These are phyloP conservation scores for Alternaria tenuissima DNA, from an alignment of 2,329 filamentous ascomycete genomes.

Conservation along the genomic window DNA sequence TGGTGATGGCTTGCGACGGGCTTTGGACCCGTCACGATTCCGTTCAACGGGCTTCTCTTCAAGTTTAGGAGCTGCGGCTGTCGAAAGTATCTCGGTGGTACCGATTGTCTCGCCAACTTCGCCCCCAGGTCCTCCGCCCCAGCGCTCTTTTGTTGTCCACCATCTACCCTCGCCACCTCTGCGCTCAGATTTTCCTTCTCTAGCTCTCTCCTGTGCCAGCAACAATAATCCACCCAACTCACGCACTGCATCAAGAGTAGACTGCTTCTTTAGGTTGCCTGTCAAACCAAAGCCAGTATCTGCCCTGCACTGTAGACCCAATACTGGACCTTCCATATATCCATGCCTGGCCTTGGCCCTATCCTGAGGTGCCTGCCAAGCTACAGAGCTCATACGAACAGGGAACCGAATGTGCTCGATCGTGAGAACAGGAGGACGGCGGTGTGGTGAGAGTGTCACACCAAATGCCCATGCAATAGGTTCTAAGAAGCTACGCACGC, in stretches of 20 bases:
- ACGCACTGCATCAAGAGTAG: constrained; percentile 62
- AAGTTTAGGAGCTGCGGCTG: constrained; percentile 38
- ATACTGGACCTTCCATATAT: constrained; percentile 65
- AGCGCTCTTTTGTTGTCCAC: constrained; percentile 66
- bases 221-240: constrained; percentile 66
- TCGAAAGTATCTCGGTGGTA: constrained; percentile 31
- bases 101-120: constrained; percentile 50
- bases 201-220: constrained; percentile 67
- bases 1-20: constrained; percentile 54
- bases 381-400: constrained; percentile 63
- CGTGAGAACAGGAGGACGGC: constrained; percentile 57
- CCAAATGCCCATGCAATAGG: constrained; percentile 66
- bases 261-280: constrained; percentile 41
- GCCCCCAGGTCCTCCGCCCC: constrained; percentile 63
- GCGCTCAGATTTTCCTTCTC: constrained; percentile 61
- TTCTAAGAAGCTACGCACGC: constrained; percentile 65
- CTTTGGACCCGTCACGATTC: constrained; percentile 39
- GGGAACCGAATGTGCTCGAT: constrained; percentile 63
- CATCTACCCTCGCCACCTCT: constrained; percentile 65
- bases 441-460: constrained; percentile 60
- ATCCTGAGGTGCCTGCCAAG: constrained; percentile 63
- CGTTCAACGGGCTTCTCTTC: constrained; percentile 48
- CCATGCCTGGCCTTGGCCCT: constrained; percentile 61
- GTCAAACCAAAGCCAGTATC: constrained; percentile 61
- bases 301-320: constrained; percentile 63